Evolutionary conservation across 805 yeast genomes (phyloP).

Genomic region (Myxozyma kluyveri): DNA sequence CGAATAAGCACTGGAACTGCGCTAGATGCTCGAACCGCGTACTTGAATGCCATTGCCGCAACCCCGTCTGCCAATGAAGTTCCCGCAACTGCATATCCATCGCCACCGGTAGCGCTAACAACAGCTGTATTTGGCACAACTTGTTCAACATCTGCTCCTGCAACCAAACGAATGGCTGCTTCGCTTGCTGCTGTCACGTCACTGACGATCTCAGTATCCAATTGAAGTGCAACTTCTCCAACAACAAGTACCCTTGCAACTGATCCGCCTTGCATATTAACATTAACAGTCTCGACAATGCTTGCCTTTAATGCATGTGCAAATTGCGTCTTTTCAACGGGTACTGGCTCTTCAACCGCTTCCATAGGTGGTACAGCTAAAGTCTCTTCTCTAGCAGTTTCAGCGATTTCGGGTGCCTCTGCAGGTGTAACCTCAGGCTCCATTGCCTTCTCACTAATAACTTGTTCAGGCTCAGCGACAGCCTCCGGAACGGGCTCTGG

Average conservation of each 20-base stretch:
- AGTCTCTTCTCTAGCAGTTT: neutral
- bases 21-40: conserved; percentile 53
- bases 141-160: conserved; percentile 45
- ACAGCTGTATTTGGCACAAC: conserved; percentile 54
- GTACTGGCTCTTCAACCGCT: conserved; percentile 24
- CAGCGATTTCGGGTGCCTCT: neutral
- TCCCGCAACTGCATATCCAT: conserved; percentile 31
- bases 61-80: conserved; percentile 31
- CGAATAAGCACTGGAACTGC: conserved; percentile 60
- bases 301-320: conserved; percentile 74
- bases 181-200: conserved; percentile 38
- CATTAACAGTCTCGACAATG: conserved; percentile 80
- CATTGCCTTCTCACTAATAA: neutral
- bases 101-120: conserved; percentile 43
- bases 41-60: conserved; percentile 79
- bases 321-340: conserved; percentile 52
- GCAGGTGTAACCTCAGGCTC: neutral
- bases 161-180: conserved; percentile 45
- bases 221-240: conserved; percentile 86
- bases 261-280: conserved; percentile 66
- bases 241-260: conserved; percentile 58
- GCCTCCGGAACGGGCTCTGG: neutral
- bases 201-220: conserved; percentile 41
- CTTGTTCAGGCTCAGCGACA: neutral
- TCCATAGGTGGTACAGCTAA: neutral